Conservation (phyloP, 2,329 filamentous ascomycete species). For the Aspergillus neoniger region DNA sequence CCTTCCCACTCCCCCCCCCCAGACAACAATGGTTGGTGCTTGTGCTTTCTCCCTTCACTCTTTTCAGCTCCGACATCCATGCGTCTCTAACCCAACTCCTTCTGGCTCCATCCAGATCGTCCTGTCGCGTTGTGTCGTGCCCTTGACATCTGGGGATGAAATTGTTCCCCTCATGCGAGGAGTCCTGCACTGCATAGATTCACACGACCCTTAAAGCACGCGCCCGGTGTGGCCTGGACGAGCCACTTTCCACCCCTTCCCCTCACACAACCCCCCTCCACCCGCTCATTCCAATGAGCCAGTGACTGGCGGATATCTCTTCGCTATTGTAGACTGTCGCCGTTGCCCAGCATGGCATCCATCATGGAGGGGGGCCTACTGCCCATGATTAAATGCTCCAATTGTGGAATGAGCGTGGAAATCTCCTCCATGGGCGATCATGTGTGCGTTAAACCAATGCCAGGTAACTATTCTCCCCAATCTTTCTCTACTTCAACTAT, state of each 20-base stretch:
- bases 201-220: background rate
- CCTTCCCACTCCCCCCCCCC: background rate
- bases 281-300: slow-evolving; percentile 16
- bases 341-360: slow-evolving; percentile 30
- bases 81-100: background rate
- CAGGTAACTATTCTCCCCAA: slow-evolving; percentile 34
- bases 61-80: background rate
- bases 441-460: slow-evolving; percentile 58
- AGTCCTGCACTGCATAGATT: background rate
- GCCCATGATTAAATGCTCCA: slow-evolving; percentile 85
- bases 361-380: slow-evolving; percentile 66
- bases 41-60: background rate
- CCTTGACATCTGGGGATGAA: background rate
- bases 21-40: slow-evolving; percentile 5
- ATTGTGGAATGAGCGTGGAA: slow-evolving; percentile 74
- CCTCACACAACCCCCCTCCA: background rate
- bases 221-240: background rate
- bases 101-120: slow-evolving; percentile 3
- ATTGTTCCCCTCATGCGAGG: background rate
- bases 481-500: background rate
- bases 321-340: slow-evolving; percentile 45
- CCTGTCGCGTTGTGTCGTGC: background rate
- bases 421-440: slow-evolving; percentile 87
- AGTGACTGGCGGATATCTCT: slow-evolving; percentile 10
- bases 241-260: background rate